Percentiles rank a stretch among this genome's conserved stretches.
Conservation (phyloP, 495 filamentous ascomycete genomes). For the Annulohypoxylon nitens region DNA sequence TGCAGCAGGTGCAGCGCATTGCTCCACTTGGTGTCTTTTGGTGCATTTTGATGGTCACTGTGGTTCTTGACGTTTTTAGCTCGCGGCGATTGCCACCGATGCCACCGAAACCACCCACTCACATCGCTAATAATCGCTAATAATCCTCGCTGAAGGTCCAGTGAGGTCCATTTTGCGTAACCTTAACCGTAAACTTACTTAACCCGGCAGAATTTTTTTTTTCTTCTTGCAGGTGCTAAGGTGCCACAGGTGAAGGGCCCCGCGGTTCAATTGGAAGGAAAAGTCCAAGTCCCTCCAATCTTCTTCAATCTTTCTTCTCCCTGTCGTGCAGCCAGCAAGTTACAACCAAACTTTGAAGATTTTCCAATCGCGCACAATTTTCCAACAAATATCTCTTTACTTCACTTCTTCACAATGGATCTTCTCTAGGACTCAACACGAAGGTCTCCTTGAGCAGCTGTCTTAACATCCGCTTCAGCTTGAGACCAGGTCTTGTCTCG, state of each 20-base stretch:
- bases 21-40: not conserved
- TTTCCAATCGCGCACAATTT: constrained; percentile 39
- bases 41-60: not conserved
- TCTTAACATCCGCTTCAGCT: constrained; percentile 22
- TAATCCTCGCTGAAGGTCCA: constrained; percentile 18
- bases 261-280: constrained; percentile 40
- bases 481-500: constrained; percentile 24
- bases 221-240: constrained; percentile 16
- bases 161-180: constrained; percentile 38
- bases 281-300: constrained; percentile 40
- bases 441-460: constrained; percentile 21
- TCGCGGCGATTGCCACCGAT: constrained; percentile 38
- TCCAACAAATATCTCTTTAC: constrained; percentile 38
- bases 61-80: constrained; percentile 28
- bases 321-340: constrained; percentile 30
- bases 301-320: constrained; percentile 39
- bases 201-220: constrained; percentile 44
- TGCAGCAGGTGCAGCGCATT: constrained; percentile 12
- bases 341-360: constrained; percentile 36
- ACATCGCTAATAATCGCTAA: constrained; percentile 11
- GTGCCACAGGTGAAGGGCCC: constrained; percentile 32
- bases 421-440: constrained; percentile 41
- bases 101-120: constrained; percentile 35
- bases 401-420: constrained; percentile 43
- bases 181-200: constrained; percentile 16